These are phyloP conservation scores for Pterulicium gracile DNA, from an alignment of 1,284 basidiomycete species.

Conservation along the genomic window DNA sequence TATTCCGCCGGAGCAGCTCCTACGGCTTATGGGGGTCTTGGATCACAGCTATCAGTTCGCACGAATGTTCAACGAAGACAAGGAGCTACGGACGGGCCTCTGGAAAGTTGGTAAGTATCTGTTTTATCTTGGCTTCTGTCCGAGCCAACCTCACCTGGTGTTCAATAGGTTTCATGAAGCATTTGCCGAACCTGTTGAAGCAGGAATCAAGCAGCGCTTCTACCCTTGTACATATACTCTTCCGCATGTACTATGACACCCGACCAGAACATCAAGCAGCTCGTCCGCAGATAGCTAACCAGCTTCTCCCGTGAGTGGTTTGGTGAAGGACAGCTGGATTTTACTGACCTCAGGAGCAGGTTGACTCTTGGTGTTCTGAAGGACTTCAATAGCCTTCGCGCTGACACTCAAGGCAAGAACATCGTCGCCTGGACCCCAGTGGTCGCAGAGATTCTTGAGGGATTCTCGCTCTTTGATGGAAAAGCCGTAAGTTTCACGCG, in stretches of 20 bases:
- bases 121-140: neutral
- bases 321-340: constrained; percentile 2
- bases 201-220: constrained; percentile 97
- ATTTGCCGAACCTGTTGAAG: constrained; percentile 94
- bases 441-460: constrained; percentile 85
- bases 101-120: constrained; percentile 93
- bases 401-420: constrained; percentile 91
- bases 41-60: constrained; percentile 98
- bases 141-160: neutral
- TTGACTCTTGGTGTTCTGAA: constrained; percentile 85
- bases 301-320: constrained; percentile 76
- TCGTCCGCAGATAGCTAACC: constrained; percentile 76
- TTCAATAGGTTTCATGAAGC: constrained; percentile 92
- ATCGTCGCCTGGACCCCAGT: constrained; percentile 98
- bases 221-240: constrained; percentile 85
- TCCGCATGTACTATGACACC: constrained; percentile 93
- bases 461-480: constrained; percentile 83
- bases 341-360: constrained; percentile 26
- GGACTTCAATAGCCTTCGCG: constrained; percentile 84
- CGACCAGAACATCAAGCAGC: constrained; percentile 77
- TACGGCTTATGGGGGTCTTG: constrained; percentile 89
- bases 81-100: constrained; percentile 89
- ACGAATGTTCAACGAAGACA: constrained; percentile 95
- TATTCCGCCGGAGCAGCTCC: constrained; percentile 88
- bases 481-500: constrained; percentile 60